These are phyloP conservation scores for Penicillium nordicum DNA, from an alignment of 2,329 filamentous ascomycete species.

Conservation along the genomic window DNA sequence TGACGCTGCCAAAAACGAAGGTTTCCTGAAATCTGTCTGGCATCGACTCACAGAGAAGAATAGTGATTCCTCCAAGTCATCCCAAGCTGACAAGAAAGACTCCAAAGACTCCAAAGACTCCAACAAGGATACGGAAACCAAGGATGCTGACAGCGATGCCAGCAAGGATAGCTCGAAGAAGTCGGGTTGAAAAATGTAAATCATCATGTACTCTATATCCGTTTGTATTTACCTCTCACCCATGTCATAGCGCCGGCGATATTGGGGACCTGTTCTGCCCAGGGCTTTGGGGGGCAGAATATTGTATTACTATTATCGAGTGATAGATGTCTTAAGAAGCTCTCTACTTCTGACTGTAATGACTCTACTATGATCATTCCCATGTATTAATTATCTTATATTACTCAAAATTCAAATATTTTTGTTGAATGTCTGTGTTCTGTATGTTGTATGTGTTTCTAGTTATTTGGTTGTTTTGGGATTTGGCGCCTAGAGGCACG, in stretches of 20 bases:
- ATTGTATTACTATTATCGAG: constrained; percentile 22
- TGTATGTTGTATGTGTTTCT: not conserved
- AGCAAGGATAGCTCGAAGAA: constrained; percentile 39
- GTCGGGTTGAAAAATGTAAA: constrained; percentile 29
- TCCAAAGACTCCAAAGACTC: constrained; percentile 30
- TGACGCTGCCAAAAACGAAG: constrained; percentile 70
- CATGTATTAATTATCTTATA: not conserved
- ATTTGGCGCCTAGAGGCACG: constrained; percentile 15
- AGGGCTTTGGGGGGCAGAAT: constrained; percentile 12
- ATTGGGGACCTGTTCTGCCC: constrained; percentile 25
- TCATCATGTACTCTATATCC: constrained; percentile 27
- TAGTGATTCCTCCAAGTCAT: constrained; percentile 25
- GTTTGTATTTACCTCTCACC: constrained; percentile 30
- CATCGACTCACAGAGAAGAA: constrained; percentile 74
- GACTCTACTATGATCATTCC: not conserved
- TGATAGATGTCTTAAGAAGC: constrained; percentile 21
- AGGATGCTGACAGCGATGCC: constrained; percentile 20
- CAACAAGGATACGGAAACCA: constrained; percentile 18
- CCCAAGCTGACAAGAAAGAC: constrained; percentile 24
- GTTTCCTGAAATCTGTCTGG: constrained; percentile 91
- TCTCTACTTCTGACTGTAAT: constrained; percentile 20
- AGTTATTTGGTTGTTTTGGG: not conserved
- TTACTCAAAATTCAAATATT: not conserved
- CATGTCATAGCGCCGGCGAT: constrained; percentile 41
- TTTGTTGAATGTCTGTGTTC: not conserved